Evolutionary conservation across 2,329 filamentous ascomycete species (phyloP), one percentile per base, ranked within the genome.

Genomic region (Aspergillus arachidicola): DNA sequence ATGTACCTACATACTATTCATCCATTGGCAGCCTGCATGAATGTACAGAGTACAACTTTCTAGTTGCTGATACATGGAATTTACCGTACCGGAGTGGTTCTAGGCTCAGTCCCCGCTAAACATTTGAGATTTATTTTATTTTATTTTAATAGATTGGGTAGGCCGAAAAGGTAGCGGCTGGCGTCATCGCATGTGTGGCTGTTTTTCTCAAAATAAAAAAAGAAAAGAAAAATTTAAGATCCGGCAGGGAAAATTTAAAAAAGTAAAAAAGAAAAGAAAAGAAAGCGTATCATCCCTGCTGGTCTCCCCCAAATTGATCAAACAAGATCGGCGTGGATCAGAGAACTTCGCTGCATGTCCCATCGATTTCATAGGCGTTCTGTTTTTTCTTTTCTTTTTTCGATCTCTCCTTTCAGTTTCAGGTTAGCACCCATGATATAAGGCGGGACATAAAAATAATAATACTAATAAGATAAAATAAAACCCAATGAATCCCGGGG

Each of bases 281-380:
- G n/a, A 41, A 41, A 6, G 16, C 14, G 16, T n/a, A 28, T 30
- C 28, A 55, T 36, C 57, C 45, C 57, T 59, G 41, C 26, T 36
- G 57, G 30, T 36, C n/a, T 59, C 28, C 45, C 45, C 57, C 21
- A n/a, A 36, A 36, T 53, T 26, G 57, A 58, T 59, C 57, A 51
- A 34, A 59, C 36, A 38, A 41, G 46, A 59, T 59, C 57, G 34
- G 21, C 57, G 32, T 38, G 57, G 57, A 59, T 59, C 57, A 59
- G 48, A 41, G 23, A 55, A 55, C 10, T 34, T 34, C 11, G 30
- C 51, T 55, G 32, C 51, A 55, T 23, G 6, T 36, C 12, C 32
- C 32, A 32, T n/a, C 51, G 3, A 23, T 23, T 38, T 36, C 23
- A 38, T 55, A 54, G 51, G 12, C 45, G 11, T 30, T 53, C 10